A percentile compares a stretch with the other conserved stretches of the same genome.
Conservation (phyloP, 768 basidiomycete species). For the Pulveroboletus sp. region DNA sequence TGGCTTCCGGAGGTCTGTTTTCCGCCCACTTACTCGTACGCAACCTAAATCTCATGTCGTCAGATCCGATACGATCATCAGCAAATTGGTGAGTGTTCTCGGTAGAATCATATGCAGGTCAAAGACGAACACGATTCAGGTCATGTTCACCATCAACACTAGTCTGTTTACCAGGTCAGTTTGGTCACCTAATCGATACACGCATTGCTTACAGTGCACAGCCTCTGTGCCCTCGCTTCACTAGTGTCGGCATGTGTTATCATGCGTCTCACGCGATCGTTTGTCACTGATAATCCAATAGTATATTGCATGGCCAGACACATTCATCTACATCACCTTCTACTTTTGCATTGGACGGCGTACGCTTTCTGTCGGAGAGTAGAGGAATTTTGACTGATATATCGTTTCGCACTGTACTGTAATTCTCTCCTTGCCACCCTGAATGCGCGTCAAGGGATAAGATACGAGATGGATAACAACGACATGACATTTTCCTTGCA, state of each 20-base stretch:
- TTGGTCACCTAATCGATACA: not conserved
- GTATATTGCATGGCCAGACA: slow-evolving; percentile 45
- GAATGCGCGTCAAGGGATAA: slow-evolving; percentile 50
- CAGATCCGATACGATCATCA: slow-evolving; percentile 50
- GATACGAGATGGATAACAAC: slow-evolving; percentile 11
- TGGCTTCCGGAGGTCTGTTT: slow-evolving; percentile 41
- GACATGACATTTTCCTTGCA: slow-evolving; percentile 18
- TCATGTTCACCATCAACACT: slow-evolving; percentile 50
- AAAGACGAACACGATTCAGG: slow-evolving; percentile 27
- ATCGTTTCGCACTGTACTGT: slow-evolving; percentile 43
- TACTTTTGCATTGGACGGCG: slow-evolving; percentile 58
- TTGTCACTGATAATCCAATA: slow-evolving; percentile 16
- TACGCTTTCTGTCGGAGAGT: slow-evolving; percentile 30
- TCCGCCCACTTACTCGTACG: not conserved
- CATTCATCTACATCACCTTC: slow-evolving; percentile 56
- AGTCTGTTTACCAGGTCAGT: slow-evolving; percentile 32
- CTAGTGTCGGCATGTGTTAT: slow-evolving; percentile 41
- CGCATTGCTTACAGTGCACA: slow-evolving; percentile 9
- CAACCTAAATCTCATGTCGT: not conserved
- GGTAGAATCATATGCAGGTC: not conserved
- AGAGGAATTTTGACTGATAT: not conserved
- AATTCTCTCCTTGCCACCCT: slow-evolving; percentile 60
- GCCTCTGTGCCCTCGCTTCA: slow-evolving; percentile 53
- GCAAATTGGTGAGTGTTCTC: slow-evolving; percentile 31
- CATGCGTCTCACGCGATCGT: not conserved